Conservation (phyloP, 495 filamentous ascomycete species). For the Amniculicola lignicola region DNA sequence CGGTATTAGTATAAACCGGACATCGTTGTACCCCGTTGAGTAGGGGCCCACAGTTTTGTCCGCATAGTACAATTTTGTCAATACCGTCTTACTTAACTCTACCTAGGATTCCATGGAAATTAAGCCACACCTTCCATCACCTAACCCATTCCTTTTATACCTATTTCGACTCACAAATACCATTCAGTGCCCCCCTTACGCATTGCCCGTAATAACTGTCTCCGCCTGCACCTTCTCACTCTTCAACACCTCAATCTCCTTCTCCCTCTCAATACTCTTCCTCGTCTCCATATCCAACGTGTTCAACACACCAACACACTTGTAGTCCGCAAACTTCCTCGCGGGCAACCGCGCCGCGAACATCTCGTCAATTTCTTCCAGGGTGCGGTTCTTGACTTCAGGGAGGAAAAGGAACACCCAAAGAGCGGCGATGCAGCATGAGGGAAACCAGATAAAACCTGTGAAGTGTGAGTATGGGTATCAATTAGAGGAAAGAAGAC, state of each 20-base stretch:
- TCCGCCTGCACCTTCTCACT: slow-evolving; percentile 23
- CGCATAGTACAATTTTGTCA: too few relatives aligned
- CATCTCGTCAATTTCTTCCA: slow-evolving; percentile 58
- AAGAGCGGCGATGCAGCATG: slow-evolving; percentile 42
- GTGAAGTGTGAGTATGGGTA: too few relatives aligned
- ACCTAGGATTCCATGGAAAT: too few relatives aligned
- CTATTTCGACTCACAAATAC: too few relatives aligned
- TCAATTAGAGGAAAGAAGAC: too few relatives aligned
- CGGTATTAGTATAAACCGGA: too few relatives aligned
- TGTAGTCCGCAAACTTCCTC: slow-evolving; percentile 48
- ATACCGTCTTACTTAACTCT: too few relatives aligned
- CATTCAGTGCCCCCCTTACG: slow-evolving; percentile 12
- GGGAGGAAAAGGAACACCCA: slow-evolving; percentile 52
- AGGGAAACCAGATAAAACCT: slow-evolving; percentile 54
- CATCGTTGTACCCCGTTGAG: too few relatives aligned
- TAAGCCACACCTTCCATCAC: too few relatives aligned
- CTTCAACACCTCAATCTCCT: slow-evolving; percentile 20
- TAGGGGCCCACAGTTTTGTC: too few relatives aligned
- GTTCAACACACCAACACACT: slow-evolving; percentile 37
- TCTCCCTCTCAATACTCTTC: slow-evolving; percentile 18
- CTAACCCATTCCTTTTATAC: too few relatives aligned
- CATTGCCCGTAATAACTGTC: slow-evolving; percentile 12
- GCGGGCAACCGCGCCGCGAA: slow-evolving; percentile 50
- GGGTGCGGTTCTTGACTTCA: slow-evolving; percentile 52
- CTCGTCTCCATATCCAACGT: slow-evolving; percentile 6